Base-by-base conservation (phyloP, 2,329 filamentous ascomycete species). In the Albifimbria verrucaria region DNA sequence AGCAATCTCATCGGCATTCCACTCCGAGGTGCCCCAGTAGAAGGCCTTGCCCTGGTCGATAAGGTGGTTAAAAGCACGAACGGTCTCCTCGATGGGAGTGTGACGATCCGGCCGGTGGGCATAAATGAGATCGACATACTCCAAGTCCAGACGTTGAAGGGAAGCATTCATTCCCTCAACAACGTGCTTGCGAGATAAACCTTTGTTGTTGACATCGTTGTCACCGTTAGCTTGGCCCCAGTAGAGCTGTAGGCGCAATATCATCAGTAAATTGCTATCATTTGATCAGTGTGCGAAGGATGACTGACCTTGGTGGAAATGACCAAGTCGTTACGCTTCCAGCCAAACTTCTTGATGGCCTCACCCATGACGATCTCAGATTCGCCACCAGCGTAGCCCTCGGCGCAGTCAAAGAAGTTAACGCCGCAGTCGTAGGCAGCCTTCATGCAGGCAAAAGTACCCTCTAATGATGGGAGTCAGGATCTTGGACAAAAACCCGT, bases 21-120 rank as follows among this genome's bases (percentile, higher is more conserved):
- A 88, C 67, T 88, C 83, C 0, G 82, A 87, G 0, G 85, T 88
- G 42, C 85, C 85, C 85, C 85, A 88, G 74, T 88, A 88, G 57
- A 89, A 81, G 2, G 83, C 82, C 71, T 88, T 85, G 58, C 86
- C 86, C 1, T 76, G 77, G 67, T 84, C 75, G 65, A 90, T 88
- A 50, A 89, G 70, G 67, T 88, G 77, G 73, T 88, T 88, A 74
- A 90, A 89, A 50, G 81, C 84, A 50, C 85, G 81, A 36, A 89
- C 85, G 2, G 80, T 83, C 72, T 89, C 86, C 67, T 88, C 84
- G 72, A 89, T 88, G 2, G 86, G 86, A 0, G 85, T 88, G 46
- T 81, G 73, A 9, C 82, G 77, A 65, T 90, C 87, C 2, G 85
- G 82, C 20, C 86, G 79, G 70, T 89, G 86, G 17, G 86, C 85